Conservation (phyloP, 352 stramenopile genomes). For the Globisporangium middletonii region DNA sequence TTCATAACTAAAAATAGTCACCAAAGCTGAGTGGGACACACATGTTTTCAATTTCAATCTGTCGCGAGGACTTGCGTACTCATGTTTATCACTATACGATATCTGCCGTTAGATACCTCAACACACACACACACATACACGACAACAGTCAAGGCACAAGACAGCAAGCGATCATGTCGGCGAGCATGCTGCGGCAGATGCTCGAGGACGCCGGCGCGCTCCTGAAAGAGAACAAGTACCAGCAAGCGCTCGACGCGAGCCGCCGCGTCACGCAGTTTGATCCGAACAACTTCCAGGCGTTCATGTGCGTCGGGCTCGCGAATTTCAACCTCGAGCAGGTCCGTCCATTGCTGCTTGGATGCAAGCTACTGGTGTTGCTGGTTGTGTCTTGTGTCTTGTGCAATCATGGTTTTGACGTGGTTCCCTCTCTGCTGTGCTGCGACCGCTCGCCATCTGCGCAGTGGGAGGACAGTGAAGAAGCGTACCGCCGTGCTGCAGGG, state of each 20-base stretch:
- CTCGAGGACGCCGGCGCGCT: conserved; percentile 63
- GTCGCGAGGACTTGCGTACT: too few species aligned
- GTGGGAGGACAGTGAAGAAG: conserved; percentile 67
- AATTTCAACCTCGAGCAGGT: conserved; percentile 71
- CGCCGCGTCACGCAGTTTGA: conserved; percentile 73
- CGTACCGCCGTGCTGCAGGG: conserved; percentile 53
- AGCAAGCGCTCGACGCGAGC: conserved; percentile 60
- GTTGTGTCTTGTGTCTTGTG: background rate
- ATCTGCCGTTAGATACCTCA: background rate
- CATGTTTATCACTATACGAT: too few species aligned
- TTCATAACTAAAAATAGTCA: background rate
- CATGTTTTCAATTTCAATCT: too few species aligned
- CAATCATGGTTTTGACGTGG: too few species aligned
- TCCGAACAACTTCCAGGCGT: conserved; percentile 74
- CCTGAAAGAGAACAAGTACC: conserved; percentile 71
- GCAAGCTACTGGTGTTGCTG: background rate
- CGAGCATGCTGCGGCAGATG: conserved; percentile 67
- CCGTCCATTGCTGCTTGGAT: conserved; percentile 1
- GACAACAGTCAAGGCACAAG: background rate
- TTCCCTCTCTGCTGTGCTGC: background rate
- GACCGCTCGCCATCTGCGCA: conserved; percentile 11
- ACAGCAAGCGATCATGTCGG: conserved; percentile 36
- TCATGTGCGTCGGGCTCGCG: conserved; percentile 77
- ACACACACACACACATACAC: background rate
- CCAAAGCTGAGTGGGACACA: background rate